Percentiles rank a stretch among this genome's conserved stretches.
phyloP scores from a whole-genome alignment of 2,329 filamentous ascomycete species.

The Paraphoma sp. region DNA sequence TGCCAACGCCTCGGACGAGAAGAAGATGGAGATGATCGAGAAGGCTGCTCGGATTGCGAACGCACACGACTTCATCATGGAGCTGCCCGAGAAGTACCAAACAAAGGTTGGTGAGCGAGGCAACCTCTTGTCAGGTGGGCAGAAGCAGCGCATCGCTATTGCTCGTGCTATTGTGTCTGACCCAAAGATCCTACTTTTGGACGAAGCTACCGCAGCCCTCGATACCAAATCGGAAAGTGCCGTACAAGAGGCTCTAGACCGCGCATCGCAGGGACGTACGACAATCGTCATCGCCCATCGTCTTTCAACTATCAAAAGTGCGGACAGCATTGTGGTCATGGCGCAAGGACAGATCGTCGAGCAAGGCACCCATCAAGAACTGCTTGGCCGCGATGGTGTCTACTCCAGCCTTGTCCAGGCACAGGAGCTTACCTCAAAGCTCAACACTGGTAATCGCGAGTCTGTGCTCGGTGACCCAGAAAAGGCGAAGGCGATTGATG shows the following conservation, averaged over 20 bases:
- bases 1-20: conserved; percentile 71
- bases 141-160: conserved; percentile 97
- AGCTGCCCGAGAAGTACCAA: conserved; percentile 86
- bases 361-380: conserved; percentile 84
- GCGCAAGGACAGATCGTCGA: conserved; percentile 84
- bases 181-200: conserved; percentile 88
- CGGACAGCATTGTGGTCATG: conserved; percentile 97
- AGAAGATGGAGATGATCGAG: conserved; percentile 73
- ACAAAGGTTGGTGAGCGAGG: conserved; percentile 96
- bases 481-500: conserved; percentile 20
- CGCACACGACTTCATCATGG: conserved; percentile 87
- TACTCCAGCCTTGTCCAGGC: conserved; percentile 89
- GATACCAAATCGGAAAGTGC: conserved; percentile 95
- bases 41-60: conserved; percentile 90
- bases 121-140: conserved; percentile 89
- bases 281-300: conserved; percentile 97
- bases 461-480: conserved; percentile 24
- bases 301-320: conserved; percentile 90
- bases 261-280: conserved; percentile 82
- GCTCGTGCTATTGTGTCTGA: conserved; percentile 89
- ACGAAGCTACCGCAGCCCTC: conserved; percentile 92
- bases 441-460: conserved; percentile 24
- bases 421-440: conserved; percentile 63
- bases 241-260: conserved; percentile 90
- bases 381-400: conserved; percentile 73